Percentiles rank a stretch among this genome's conserved stretches.
Conservation (phyloP, 2,329 filamentous ascomycete species). For the Arthrobotrys sinensis region DNA sequence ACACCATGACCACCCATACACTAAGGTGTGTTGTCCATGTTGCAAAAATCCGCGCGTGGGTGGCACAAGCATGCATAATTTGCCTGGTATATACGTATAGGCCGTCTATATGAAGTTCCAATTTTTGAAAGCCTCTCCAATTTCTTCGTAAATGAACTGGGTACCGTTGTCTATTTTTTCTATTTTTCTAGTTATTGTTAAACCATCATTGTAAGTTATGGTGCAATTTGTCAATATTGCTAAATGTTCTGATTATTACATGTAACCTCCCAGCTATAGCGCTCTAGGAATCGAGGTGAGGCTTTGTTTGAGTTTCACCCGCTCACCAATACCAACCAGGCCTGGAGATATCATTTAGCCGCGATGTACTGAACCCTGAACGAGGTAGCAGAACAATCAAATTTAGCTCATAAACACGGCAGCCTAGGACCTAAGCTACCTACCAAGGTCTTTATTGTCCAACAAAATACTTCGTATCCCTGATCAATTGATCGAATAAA, state of each 20-base stretch:
- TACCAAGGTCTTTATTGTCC: neutral
- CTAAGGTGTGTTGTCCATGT: neutral
- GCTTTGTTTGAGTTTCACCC: neutral
- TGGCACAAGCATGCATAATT: too few species aligned
- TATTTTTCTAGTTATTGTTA: too few species aligned
- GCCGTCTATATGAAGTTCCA: too few species aligned
- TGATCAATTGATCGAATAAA: neutral
- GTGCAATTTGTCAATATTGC: too few species aligned
- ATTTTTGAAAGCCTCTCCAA: too few species aligned
- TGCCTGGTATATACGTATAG: too few species aligned
- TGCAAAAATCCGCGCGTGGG: neutral
- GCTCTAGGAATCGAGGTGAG: neutral
- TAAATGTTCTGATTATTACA: too few species aligned
- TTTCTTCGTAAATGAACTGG: too few species aligned
- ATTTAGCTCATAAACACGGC: neutral
- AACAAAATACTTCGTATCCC: neutral
- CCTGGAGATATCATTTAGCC: slow-evolving; percentile 18
- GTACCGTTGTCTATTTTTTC: too few species aligned
- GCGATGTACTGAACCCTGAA: slow-evolving; percentile 12
- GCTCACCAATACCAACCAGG: slow-evolving; percentile 9
- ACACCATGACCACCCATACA: neutral
- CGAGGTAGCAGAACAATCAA: neutral
- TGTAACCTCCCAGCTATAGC: too few species aligned
- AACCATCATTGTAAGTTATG: too few species aligned
- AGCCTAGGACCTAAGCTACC: slow-evolving; percentile 3